Evolutionary conservation across 2,329 filamentous ascomycete genomes (phyloP).

Genomic region (Talaromyces sp.): DNA sequence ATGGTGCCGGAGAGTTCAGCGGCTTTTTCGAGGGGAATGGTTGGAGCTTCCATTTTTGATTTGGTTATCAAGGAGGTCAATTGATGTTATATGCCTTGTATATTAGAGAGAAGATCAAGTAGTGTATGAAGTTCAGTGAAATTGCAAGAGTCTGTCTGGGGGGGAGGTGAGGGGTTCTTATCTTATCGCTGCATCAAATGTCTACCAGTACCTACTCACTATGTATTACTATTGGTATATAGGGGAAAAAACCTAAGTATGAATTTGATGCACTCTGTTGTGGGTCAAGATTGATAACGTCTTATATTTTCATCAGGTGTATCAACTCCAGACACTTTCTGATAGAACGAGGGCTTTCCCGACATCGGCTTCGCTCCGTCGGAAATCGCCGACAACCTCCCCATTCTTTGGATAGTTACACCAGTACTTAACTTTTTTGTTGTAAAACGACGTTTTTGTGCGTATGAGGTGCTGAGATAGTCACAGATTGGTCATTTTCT

Average conservation of each 20-base stretch:
- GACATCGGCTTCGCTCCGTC: slow-evolving; percentile 7
- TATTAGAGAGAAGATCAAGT: not conserved
- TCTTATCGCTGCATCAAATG: slow-evolving; percentile 11
- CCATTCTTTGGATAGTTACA: not conserved
- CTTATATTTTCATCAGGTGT: slow-evolving; percentile 3
- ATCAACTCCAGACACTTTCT: not conserved
- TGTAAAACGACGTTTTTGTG: not conserved
- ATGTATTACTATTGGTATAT: not conserved
- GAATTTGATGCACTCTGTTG: not conserved
- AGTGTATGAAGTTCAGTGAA: not conserved
- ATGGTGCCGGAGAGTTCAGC: slow-evolving; percentile 5
- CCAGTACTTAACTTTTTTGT: not conserved
- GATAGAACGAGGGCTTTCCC: not conserved
- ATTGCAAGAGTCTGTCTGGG: not conserved
- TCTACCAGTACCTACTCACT: not conserved
- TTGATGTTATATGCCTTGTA: not conserved
- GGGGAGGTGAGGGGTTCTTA: slow-evolving; percentile 8
- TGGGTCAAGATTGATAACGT: not conserved
- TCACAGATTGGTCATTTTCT: not conserved
- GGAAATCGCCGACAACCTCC: slow-evolving; percentile 13
- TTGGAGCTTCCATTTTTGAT: slow-evolving; percentile 3
- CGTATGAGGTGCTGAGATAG: not conserved
- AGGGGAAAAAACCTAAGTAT: no score
- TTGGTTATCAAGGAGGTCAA: not conserved
- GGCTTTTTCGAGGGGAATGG: slow-evolving; percentile 5